Percentiles rank a stretch among this genome's conserved stretches.
Evolutionary conservation across 2,329 filamentous ascomycete genomes (phyloP).

Genomic region (Penicillium sp.): DNA sequence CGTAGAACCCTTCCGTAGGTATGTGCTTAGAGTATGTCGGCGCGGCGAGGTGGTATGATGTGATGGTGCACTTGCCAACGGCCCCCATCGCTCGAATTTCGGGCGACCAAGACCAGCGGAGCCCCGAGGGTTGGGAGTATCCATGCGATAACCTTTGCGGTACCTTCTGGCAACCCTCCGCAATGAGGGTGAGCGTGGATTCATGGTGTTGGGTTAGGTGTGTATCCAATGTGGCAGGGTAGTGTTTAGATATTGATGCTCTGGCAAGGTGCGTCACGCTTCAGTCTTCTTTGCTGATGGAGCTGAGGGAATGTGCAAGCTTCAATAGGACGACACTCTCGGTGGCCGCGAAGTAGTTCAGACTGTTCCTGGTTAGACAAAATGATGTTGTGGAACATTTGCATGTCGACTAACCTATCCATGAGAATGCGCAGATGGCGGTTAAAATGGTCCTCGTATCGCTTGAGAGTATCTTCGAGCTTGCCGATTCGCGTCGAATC

Average conservation of each 20-base stretch:
- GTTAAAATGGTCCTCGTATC: conserved; percentile 93
- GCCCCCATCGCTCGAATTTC: not conserved
- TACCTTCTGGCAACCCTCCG: not conserved
- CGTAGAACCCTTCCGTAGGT: no score
- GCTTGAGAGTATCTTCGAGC: conserved; percentile 82
- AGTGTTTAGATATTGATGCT: not conserved
- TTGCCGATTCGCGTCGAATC: conserved; percentile 69
- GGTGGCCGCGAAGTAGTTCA: conserved; percentile 96
- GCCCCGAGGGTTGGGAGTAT: no score
- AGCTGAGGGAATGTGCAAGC: conserved; percentile 55
- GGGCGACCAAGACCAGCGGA: no score
- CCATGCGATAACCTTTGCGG: no score
- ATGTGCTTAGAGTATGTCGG: no score
- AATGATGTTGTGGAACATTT: not conserved
- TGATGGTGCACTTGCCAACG: not conserved
- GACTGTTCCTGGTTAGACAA: conserved; percentile 27
- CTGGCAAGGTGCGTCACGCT: conserved; percentile 6
- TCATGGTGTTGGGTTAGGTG: not conserved
- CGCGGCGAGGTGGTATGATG: not conserved
- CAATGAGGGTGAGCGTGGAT: not conserved
- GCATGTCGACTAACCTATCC: conserved; percentile 63
- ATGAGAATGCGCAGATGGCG: conserved; percentile 90
- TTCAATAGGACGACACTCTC: conserved; percentile 94
- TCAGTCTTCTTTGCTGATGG: conserved; percentile 49
- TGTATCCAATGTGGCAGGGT: not conserved